Evolutionary conservation across 2,329 filamentous ascomycete genomes (phyloP), one percentile per base, ranked within the genome.

Genomic region (Penicillium sp.): DNA sequence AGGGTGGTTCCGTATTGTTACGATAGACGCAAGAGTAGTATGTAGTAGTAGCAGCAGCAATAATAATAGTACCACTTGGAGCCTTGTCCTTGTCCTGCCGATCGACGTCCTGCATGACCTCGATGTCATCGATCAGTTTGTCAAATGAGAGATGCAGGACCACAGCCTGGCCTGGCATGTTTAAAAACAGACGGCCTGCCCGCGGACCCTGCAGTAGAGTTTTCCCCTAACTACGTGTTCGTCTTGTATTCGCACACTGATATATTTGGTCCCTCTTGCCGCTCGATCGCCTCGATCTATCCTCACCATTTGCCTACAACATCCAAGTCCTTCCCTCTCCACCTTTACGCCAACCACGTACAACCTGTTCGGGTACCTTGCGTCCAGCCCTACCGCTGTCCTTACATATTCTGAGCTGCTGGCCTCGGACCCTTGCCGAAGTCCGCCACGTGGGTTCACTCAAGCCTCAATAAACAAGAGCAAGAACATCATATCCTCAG

Each of bases 81-180:
- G 63, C 61, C 57, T 58, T 63, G 63, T 47, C 47, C 68, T 65
- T 71, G 72, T 66, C 68, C 69, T 64, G 65, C 67, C 66, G 73
- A 75, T 75, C 71, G 71, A 73, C 71, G 65, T 63, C 68, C 69
- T 75, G 73, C 73, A 76, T 75, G 73, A 76, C 73, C 70, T 67
- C 65, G 50, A 58, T 58, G 56, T 67, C 65, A 65, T 68, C 66
- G 52, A 48, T 30, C 67, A 67, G 68, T 67, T 71, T 73, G 72
- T 74, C 73, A 74, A 75, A 75, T 75, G 70, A 72, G 71, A 75
- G 66, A 61, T 68, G 65, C 67, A 70, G 68, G 60, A 71, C 62
- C 63, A 62, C 63, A 66, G 65, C 66, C 43, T 45, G 43, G 50
- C 33, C 45, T 53, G 42, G 50, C 40, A 28, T 49, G 30, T 59